Base-by-base conservation (phyloP, 1,139 yeast species). In the Suhomyces coccinellae region DNA sequence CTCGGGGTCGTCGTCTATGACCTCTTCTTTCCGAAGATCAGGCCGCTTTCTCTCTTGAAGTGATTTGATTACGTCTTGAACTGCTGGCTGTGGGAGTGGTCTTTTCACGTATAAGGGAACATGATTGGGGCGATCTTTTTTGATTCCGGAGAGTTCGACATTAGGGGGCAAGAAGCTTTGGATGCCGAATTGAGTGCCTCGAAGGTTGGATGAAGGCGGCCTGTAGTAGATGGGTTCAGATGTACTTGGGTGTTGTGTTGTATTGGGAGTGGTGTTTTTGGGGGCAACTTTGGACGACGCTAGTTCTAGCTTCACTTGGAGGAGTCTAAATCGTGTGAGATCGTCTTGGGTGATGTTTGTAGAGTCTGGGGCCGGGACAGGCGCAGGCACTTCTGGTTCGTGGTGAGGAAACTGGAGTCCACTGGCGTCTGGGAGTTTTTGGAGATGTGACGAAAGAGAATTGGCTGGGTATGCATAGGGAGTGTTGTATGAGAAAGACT, bases 141-240 rank as follows among this genome's bases (percentile, higher is more conserved):
- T 35, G 20, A 15, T 17, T 4, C 43, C 43, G 7, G 38, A 28
- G 13, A 45, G 13, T 9, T 27, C 30, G 6, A 51, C 50, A 14
- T 52, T 36, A 10, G 75, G 73, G 3, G 74, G 73, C 16, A 69
- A 52, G 37, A 64, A 64, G 32, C 55, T 51, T 41, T 61, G 59
- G 13, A 69, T 57, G 8, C 73, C 74, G 45, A 62, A 64, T 32
- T 60, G 62, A 16, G 56, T 55, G 38, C 62, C 66, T 13, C 57
- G 56, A 31, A 52, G 53, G 33, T 63, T 59, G 1, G 70, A 58
- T 5, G 67, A 56, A 11, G 74, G 73, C 1, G 75, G 73, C 41
- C 58, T 58, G 45, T 70, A 70, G 50, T 70, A 71, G 16, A 69
- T 60, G 6, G 74, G 67, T 14, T 36, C 39, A 2, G 40, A 9